phyloP scores from a whole-genome alignment of 805 yeast genomes.

The Candida insectorum region DNA sequence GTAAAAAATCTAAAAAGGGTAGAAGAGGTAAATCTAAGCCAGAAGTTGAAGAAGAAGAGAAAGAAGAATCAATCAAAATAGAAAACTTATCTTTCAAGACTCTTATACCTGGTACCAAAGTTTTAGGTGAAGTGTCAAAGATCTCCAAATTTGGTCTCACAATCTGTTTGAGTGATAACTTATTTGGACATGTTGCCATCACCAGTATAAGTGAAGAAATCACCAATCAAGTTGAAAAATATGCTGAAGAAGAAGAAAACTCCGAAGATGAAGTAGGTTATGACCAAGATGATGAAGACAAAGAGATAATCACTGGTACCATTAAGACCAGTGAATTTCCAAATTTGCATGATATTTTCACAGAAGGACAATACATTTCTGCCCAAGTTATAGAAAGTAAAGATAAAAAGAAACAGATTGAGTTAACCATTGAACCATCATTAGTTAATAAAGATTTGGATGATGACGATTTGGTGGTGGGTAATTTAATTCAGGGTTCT shows the following conservation, averaged over 20 bases:
- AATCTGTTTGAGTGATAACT: conserved; percentile 73
- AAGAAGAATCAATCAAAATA: conserved; percentile 41
- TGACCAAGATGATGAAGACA: conserved; percentile 33
- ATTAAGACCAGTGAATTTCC: conserved; percentile 46
- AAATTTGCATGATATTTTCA: conserved; percentile 49
- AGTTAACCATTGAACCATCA: conserved; percentile 71
- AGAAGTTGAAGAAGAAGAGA: conserved; percentile 22
- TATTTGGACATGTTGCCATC: conserved; percentile 75
- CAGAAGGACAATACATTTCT: conserved; percentile 81
- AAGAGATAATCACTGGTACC: conserved; percentile 19
- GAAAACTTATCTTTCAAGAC: conserved; percentile 63
- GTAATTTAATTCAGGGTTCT: conserved; percentile 70
- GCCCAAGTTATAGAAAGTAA: conserved; percentile 65
- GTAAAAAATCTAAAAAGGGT: conserved; percentile 21
- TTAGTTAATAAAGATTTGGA: conserved; percentile 59
- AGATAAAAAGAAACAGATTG: conserved; percentile 58
- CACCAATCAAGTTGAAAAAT: conserved; percentile 52
- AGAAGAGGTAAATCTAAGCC: conserved; percentile 15
- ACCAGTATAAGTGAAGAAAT: conserved; percentile 67
- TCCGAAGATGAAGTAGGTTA: conserved; percentile 26
- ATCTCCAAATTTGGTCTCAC: conserved; percentile 63
- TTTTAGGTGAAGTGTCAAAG: conserved; percentile 71
- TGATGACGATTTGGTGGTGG: conserved; percentile 61
- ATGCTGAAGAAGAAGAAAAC: conserved; percentile 44
- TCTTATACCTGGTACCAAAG: conserved; percentile 65